These are phyloP conservation scores for Aspergillus bridgeri DNA, from an alignment of 495 filamentous ascomycete species.

Conservation along the genomic window DNA sequence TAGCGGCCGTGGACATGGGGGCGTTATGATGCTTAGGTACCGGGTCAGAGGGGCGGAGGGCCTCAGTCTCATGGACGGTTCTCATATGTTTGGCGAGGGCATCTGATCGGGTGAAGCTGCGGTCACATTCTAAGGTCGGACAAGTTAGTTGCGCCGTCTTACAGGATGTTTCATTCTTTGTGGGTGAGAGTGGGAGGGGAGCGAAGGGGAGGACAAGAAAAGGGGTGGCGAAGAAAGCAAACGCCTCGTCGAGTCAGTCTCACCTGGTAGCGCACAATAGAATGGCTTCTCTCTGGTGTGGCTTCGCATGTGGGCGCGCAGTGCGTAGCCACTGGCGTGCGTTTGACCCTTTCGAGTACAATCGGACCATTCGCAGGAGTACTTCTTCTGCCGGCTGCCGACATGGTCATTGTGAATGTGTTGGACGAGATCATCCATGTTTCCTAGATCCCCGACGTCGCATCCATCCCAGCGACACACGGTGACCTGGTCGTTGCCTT, in stretches of 20 bases:
- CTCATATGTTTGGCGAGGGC: conserved; percentile 98
- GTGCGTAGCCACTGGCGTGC: conserved; percentile 91
- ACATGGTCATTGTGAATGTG: conserved; percentile 95
- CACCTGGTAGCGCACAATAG: conserved; percentile 92
- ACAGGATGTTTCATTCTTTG: background rate
- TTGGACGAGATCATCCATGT: conserved; percentile 91
- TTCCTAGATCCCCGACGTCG: conserved; percentile 69
- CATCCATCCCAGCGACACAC: conserved; percentile 89
- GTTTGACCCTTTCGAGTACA: conserved; percentile 82
- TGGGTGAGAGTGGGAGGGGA: background rate
- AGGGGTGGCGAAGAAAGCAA: background rate
- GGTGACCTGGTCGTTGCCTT: conserved; percentile 77
- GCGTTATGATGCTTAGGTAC: conserved; percentile 72
- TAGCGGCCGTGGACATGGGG: conserved; percentile 28
- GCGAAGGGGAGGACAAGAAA: background rate
- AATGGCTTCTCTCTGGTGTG: conserved; percentile 98
- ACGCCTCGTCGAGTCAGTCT: conserved; percentile 4
- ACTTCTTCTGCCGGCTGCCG: conserved; percentile 75
- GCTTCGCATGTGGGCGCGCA: conserved; percentile 95
- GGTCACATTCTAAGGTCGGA: conserved; percentile 77
- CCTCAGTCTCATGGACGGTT: conserved; percentile 96
- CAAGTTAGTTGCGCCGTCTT: background rate
- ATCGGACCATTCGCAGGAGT: conserved; percentile 92
- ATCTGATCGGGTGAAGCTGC: conserved; percentile 94
- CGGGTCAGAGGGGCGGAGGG: conserved; percentile 80